Evolutionary conservation across 2,329 filamentous ascomycete species (phyloP).

Genomic region (Aspergillus bombycis): DNA sequence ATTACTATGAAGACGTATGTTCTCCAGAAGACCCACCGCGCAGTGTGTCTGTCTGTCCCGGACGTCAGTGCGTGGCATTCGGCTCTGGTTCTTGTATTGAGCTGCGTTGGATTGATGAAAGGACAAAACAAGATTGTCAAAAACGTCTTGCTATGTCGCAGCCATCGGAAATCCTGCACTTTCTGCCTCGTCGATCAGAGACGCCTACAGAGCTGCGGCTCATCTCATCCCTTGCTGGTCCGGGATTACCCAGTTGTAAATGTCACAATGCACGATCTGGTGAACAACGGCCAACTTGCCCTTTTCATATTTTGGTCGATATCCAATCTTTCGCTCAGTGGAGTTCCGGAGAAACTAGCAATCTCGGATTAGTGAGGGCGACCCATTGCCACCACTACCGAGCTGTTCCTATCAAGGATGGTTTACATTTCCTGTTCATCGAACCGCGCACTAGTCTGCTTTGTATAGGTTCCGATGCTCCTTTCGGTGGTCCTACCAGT

Average conservation of each 20-base stretch:
- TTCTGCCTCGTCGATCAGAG: conserved; percentile 58
- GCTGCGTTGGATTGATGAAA: conserved; percentile 61
- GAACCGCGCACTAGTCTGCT: conserved; percentile 61
- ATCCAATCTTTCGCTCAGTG: conserved; percentile 32
- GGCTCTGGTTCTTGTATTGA: conserved; percentile 66
- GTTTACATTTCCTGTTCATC: conserved; percentile 66
- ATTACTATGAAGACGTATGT: conserved; percentile 58
- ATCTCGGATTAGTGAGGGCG: conserved; percentile 42
- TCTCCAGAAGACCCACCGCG: conserved; percentile 64
- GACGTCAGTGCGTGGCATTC: conserved; percentile 66
- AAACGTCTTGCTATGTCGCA: conserved; percentile 47
- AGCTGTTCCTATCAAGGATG: conserved; percentile 67
- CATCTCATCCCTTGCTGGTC: conserved; percentile 62
- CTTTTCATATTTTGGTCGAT: conserved; percentile 9
- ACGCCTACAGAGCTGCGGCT: conserved; percentile 61
- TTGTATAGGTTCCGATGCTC: conserved; percentile 65
- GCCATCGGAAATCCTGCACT: conserved; percentile 54
- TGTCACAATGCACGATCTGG: conserved; percentile 28
- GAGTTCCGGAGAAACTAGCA: conserved; percentile 23
- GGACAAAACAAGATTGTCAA: conserved; percentile 43
- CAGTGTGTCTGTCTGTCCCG: conserved; percentile 68
- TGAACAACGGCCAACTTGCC: conserved; percentile 10
- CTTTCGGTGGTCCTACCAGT: conserved; percentile 60
- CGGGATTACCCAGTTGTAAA: conserved; percentile 33
- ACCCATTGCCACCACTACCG: conserved; percentile 63